Base-by-base conservation (phyloP, 2,329 filamentous ascomycete species). In the Hortaea werneckii region DNA sequence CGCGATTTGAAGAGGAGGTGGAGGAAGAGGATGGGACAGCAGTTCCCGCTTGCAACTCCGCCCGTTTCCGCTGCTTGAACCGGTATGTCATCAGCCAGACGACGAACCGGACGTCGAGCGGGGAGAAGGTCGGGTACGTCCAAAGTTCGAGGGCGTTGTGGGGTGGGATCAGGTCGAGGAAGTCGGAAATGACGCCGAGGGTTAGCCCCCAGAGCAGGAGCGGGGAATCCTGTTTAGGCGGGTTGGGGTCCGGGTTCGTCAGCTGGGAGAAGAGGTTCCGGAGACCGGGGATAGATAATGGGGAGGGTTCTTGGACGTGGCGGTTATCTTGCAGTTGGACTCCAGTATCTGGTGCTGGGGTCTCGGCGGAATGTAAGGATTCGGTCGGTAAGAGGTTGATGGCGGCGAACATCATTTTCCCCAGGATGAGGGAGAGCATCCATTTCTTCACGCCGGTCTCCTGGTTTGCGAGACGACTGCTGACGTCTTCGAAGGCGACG, bases 161-260 rank as follows among this genome's bases (percentile, higher is more conserved):
- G 1, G 80, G 79, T n/a, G 80, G 80, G 4, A 84, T 64, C 56
- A 82, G 73, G 51, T 84, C 79, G 26, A 85, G 69, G 51, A 85
- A 79, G 61, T 85, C 82, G 11, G 78, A 77, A 35, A 84, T 63
- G 29, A 85, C 76, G 5, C 80, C 81, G 1, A 85, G 67, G 0
- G 82, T 84, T 32, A 85, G 61, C 0, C 82, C 82, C 82, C 82
- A 85, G 1, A 85, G 74, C 8, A 83, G 63, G 1, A 85, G 65
- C 2, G 79, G 77, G 27, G 51, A 60, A 54, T 53, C 62, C 20
- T 20, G 20, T 60, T 51, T 67, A 55, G 52, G 44, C 50, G 64
- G 57, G 57, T 64, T 42, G 1, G 54, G 54, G 13, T 48, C 57
- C 37, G 57, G 58, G 29, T 56, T 54, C 44, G 61, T 57, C 42